Evolutionary conservation across 2,329 filamentous ascomycete species (phyloP).

Genomic region (Penicillium sp.): DNA sequence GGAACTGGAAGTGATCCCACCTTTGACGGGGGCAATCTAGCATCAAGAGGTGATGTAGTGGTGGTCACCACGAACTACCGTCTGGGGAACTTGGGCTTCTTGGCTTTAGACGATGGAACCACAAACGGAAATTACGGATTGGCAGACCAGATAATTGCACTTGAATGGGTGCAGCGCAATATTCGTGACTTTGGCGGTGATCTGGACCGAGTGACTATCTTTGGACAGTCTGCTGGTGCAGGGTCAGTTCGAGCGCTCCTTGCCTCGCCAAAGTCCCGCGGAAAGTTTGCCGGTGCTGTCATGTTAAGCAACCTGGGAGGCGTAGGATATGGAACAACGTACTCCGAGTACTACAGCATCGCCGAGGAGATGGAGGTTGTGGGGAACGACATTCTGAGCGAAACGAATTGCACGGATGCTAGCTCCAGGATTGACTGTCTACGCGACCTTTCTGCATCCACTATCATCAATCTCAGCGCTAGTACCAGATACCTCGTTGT

Average conservation of each 20-base stretch:
- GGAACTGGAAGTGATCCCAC: constrained; percentile 43
- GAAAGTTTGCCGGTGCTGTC: constrained; percentile 20
- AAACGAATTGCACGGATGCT: constrained; percentile 54
- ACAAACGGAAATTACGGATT: constrained; percentile 58
- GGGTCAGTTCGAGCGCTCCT: constrained; percentile 57
- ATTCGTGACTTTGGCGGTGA: constrained; percentile 52
- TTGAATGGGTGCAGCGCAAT: constrained; percentile 50
- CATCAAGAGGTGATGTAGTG: constrained; percentile 60
- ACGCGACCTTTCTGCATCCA: constrained; percentile 28
- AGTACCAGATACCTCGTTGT: constrained; percentile 22
- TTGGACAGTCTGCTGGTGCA: constrained; percentile 54
- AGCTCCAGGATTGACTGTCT: constrained; percentile 50
- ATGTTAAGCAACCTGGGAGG: constrained; percentile 52
- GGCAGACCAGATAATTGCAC: constrained; percentile 52
- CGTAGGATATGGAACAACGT: constrained; percentile 60
- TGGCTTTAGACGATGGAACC: constrained; percentile 57
- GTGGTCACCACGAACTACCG: constrained; percentile 63
- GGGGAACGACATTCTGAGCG: constrained; percentile 53
- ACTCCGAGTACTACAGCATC: constrained; percentile 61
- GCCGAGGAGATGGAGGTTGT: constrained; percentile 51
- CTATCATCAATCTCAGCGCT: constrained; percentile 7
- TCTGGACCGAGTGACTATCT: constrained; percentile 47
- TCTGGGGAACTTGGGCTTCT: constrained; percentile 58
- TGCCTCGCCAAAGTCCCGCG: constrained; percentile 17
- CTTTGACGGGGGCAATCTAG: constrained; percentile 57